Conservation (phyloP, 2,329 filamentous ascomycete species). For the Fusarium mangiferae region DNA sequence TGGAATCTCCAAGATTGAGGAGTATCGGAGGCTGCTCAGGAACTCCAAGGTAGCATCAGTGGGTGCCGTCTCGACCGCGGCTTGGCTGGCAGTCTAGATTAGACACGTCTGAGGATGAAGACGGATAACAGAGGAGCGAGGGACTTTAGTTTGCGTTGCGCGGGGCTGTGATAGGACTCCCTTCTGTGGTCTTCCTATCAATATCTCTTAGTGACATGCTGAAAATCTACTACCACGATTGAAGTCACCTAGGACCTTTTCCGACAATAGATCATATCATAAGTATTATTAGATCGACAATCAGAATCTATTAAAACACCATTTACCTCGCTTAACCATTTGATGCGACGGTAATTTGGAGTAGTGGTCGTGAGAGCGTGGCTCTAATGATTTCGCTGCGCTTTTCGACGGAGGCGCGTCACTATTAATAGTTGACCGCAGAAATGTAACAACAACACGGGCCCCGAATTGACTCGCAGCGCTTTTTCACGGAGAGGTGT, state of each 20-base stretch:
- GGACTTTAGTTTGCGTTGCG: background rate
- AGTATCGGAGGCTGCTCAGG: background rate
- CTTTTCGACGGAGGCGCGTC: background rate
- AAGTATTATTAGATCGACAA: background rate
- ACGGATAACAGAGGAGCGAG: rapidly evolving
- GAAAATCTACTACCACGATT: background rate
- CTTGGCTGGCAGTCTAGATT: background rate
- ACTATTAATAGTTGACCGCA: background rate
- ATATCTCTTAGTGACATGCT: background rate
- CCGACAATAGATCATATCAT: background rate
- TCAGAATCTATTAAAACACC: rapidly evolving
- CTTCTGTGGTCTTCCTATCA: too few species aligned
- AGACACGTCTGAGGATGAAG: rapidly evolving
- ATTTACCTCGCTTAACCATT: background rate
- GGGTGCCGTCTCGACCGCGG: background rate
- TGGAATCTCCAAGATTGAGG: background rate
- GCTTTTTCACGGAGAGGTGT: background rate
- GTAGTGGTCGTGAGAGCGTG: background rate
- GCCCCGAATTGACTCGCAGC: rapidly evolving
- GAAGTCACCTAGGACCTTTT: background rate
- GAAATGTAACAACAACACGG: background rate
- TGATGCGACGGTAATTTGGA: background rate
- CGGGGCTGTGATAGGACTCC: background rate
- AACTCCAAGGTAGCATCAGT: background rate
- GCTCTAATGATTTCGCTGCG: background rate